Percentiles rank a stretch among this genome's conserved stretches.
Conservation (phyloP, 495 filamentous ascomycete genomes). For the Sporormia fimetaria region DNA sequence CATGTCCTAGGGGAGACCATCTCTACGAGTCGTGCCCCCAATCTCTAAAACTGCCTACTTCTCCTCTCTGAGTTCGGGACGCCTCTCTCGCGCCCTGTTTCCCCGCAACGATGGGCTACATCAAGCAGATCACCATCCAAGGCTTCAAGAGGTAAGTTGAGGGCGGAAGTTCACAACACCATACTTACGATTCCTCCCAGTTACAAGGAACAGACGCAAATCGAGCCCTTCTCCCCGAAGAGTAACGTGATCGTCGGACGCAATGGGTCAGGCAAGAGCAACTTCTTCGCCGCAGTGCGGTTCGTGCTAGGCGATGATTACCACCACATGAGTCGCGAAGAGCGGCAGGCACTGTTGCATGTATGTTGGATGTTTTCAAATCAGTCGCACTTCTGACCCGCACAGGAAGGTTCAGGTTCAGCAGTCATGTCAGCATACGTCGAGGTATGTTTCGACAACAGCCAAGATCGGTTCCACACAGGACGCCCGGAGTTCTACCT, state of each 20-base stretch:
- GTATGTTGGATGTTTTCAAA: constrained; percentile 32
- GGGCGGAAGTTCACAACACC: constrained; percentile 4
- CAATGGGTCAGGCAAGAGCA: constrained; percentile 98
- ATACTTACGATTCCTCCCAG: constrained; percentile 37
- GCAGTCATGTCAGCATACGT: constrained; percentile 99
- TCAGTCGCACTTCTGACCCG: constrained; percentile 1
- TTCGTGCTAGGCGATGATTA: constrained; percentile 98
- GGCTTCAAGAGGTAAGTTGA: constrained; percentile 93
- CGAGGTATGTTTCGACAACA: constrained; percentile 98
- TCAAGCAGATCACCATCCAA: constrained; percentile 99
- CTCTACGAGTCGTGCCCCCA: no score
- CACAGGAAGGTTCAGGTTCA: constrained; percentile 81
- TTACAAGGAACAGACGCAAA: constrained; percentile 98
- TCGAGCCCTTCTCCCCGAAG: constrained; percentile 94
- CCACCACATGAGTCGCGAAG: constrained; percentile 88
- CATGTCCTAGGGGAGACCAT: no score
- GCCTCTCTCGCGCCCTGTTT: background rate
- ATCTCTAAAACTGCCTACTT: no score
- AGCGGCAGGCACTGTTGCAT: constrained; percentile 88
- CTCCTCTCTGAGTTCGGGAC: no score
- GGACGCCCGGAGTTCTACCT: constrained; percentile 83
- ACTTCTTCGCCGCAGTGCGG: constrained; percentile 98
- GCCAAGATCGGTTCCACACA: constrained; percentile 88
- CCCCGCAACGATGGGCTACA: constrained; percentile 55
- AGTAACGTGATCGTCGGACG: constrained; percentile 98